phyloP scores from a whole-genome alignment of 2,329 filamentous ascomycete species.

The Pestalotiopsis sp. region DNA sequence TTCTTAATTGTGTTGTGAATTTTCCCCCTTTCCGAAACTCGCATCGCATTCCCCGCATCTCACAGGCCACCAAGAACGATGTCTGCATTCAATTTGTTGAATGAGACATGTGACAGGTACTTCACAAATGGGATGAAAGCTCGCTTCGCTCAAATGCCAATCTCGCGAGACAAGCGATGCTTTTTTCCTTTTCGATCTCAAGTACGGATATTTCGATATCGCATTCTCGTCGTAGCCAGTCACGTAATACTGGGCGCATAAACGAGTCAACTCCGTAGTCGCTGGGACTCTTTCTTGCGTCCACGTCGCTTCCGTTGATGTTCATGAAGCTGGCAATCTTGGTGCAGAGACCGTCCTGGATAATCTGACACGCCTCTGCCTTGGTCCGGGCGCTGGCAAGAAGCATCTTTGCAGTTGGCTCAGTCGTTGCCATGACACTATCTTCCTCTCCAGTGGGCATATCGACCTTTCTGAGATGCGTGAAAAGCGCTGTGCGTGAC shows the following conservation, averaged over 20 bases:
- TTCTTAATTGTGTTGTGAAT: too few relatives aligned
- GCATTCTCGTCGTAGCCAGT: conserved; percentile 50
- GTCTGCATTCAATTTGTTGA: neutral
- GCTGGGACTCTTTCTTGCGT: conserved; percentile 40
- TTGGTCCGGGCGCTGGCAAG: conserved; percentile 20
- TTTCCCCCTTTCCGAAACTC: too few relatives aligned
- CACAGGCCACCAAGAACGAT: too few relatives aligned
- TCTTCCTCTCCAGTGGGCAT: conserved; percentile 31
- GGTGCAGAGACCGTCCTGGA: conserved; percentile 38
- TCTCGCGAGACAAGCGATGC: conserved; percentile 40
- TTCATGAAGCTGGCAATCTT: conserved; percentile 50
- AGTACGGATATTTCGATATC: conserved; percentile 49
- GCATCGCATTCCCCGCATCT: too few relatives aligned
- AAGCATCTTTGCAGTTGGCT: conserved; percentile 17
- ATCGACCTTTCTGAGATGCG: conserved; percentile 52
- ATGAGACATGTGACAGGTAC: neutral
- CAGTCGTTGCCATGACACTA: conserved; percentile 14
- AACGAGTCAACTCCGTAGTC: conserved; percentile 57
- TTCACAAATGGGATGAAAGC: neutral
- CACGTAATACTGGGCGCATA: conserved; percentile 55
- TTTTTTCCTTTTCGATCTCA: conserved; percentile 47
- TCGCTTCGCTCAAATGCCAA: conserved; percentile 33
- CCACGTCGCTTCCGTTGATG: conserved; percentile 47
- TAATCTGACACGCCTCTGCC: conserved; percentile 35
- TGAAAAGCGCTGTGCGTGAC: conserved; percentile 52